A percentile compares a stretch with the other conserved stretches of the same genome.
phyloP scores from a whole-genome alignment of 768 basidiomycete species.

The Nevesoporus exiguus region DNA sequence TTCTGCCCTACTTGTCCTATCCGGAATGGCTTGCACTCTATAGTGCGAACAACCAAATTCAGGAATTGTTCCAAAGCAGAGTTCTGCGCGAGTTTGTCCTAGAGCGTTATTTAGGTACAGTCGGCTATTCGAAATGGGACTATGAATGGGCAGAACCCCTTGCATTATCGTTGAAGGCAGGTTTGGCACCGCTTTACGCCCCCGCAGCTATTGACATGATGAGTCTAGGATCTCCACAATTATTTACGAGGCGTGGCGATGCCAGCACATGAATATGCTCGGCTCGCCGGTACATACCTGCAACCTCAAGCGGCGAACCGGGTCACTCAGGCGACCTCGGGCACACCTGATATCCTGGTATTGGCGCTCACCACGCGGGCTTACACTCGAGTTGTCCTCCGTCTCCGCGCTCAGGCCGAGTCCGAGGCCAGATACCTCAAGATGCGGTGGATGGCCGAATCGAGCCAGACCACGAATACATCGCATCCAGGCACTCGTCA shows the following conservation, averaged over 20 bases:
- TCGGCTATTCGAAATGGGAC: constrained; percentile 71
- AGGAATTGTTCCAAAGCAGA: constrained; percentile 46
- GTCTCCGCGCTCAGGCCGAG: constrained; percentile 78
- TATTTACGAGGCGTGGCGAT: constrained; percentile 80
- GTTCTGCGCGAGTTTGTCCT: constrained; percentile 61
- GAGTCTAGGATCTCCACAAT: constrained; percentile 67
- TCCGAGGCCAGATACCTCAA: constrained; percentile 38
- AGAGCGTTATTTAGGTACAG: constrained; percentile 63
- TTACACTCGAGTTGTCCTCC: constrained; percentile 76
- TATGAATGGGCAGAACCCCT: constrained; percentile 57
- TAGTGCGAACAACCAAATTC: constrained; percentile 52
- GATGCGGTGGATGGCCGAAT: constrained; percentile 8
- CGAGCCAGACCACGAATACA: not conserved
- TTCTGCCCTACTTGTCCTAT: constrained; percentile 67
- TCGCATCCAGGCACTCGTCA: constrained; percentile 29
- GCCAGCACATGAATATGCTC: constrained; percentile 69
- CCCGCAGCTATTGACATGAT: constrained; percentile 7
- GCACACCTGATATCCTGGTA: constrained; percentile 43
- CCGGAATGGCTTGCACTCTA: constrained; percentile 67
- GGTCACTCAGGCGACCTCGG: constrained; percentile 39
- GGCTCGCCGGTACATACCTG: constrained; percentile 55
- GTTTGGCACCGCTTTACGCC: constrained; percentile 19
- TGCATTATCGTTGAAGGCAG: constrained; percentile 56
- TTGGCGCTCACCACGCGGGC: constrained; percentile 65
- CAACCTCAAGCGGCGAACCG: constrained; percentile 43